Evolutionary conservation across 345 rosid genomes (phyloP), one percentile per base, ranked within the genome.

Genomic region (Heritiera fomes): DNA sequence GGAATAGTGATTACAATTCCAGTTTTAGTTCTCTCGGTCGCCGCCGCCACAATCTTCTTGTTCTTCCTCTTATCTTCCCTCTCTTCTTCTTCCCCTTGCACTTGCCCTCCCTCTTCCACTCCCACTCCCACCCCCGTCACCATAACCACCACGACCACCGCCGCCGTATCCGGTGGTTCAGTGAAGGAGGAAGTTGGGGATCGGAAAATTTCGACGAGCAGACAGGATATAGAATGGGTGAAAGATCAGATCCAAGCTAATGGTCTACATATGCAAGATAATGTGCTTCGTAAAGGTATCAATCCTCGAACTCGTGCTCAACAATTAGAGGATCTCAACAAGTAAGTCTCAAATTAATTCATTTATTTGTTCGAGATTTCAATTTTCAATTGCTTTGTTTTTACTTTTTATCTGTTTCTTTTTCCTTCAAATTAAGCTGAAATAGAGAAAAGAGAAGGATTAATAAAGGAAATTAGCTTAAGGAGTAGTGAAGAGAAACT

Each of bases 241-340:
- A 90, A 83, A 83, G 91, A 87, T 87, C 97, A 92, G 91, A 94
- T 97, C 88, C 88, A 84, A 72, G 82, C 63, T 40, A 94, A 97
- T 41, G 99, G 99, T 23, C 80, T 97, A 80, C 98, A 93, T 77
- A 94, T 97, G 99, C 93, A 87, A 77, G 89, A 90, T 20, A 97
- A 93, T 87, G 94, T 92, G 78, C 91, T 94, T 1, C 87, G 99
- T 4, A 97, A 97, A 78, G 99, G 98, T 69, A 97, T 97, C 28
- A 97, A 94, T 83, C 99, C 99, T 38, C 92, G 99, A 52, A 90
- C 99, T 34, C 84, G 99, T 55, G 95, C 87, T 82, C 97, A 94
- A 79, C 99, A 97, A 82, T 90, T 97, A 46, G 82, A 87, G 56
- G 98, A 93, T 93, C 98, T 94, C 46, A 73, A 67, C 50, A 87